Evolutionary conservation across 805 yeast species (phyloP).

Genomic region (Teunomyces pallodes): DNA sequence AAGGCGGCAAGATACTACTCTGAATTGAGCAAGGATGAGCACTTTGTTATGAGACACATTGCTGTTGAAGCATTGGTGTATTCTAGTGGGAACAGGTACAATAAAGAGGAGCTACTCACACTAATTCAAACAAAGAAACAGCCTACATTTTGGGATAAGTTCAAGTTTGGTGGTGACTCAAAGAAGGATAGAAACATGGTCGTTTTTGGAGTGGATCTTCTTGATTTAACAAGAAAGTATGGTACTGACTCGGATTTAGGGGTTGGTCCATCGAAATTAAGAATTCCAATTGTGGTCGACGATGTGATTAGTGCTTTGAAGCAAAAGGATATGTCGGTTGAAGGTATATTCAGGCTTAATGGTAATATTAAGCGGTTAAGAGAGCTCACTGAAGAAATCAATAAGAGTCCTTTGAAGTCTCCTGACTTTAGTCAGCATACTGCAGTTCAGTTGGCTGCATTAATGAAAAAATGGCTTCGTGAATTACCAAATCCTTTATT

Average conservation of each 20-base stretch:
- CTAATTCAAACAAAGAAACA: constrained; percentile 43
- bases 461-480: constrained; percentile 85
- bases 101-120: constrained; percentile 35
- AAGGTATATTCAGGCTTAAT: constrained; percentile 93
- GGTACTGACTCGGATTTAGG: constrained; percentile 87
- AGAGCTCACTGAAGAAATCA: constrained; percentile 70
- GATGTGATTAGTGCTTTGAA: constrained; percentile 80
- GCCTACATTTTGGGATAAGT: constrained; percentile 53
- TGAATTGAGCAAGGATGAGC: constrained; percentile 58
- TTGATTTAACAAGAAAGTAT: constrained; percentile 59
- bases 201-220: constrained; percentile 80
- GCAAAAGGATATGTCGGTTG: constrained; percentile 91
- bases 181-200: constrained; percentile 24
- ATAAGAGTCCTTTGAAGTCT: constrained; percentile 64
- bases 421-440: constrained; percentile 74
- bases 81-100: constrained; percentile 20
- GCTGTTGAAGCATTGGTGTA: constrained; percentile 52
- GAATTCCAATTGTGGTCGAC: constrained; percentile 83
- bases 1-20: constrained; percentile 54
- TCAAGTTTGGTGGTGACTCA: constrained; percentile 36
- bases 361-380: constrained; percentile 87
- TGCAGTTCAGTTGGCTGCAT: constrained; percentile 90
- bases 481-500: constrained; percentile 91
- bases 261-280: constrained; percentile 74
- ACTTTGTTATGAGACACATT: constrained; percentile 55